Evolutionary conservation across 2,329 filamentous ascomycete genomes (phyloP), one percentile per base, ranked within the genome.

Genomic region (Venturiaceae sp.): DNA sequence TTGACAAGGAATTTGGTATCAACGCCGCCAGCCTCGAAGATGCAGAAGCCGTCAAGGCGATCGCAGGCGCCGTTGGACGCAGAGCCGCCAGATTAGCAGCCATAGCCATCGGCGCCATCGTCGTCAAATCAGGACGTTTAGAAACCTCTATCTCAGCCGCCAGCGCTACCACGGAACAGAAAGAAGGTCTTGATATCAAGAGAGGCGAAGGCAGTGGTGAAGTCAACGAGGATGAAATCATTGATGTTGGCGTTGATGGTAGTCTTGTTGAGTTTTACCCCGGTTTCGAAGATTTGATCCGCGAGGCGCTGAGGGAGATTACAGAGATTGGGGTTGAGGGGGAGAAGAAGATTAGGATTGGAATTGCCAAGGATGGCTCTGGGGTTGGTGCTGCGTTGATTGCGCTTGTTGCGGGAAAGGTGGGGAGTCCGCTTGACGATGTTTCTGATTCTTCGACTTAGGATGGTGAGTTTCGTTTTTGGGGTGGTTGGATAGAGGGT

Each of bases 201-300:
- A 52, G 63, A 60, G 33, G 60, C 58, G 44, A 50, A 16, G 44
- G 23, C 6, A 30, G 59, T 61, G 62, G 68, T 41, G 64, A 73
- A 26, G 69, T 73, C 57, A 68, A 69, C n/a, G 79, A 83, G 13
- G 79, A 82, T 8, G 85, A 90, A 50, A 82, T 92, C 56, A 81
- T 94, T 58, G 94, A 99, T 69, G 84, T 99, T 66, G 94, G 94
- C 66, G 92, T 97, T 1, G 94, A 99, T 69, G 94, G 94, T 63
- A 92, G 87, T 68, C 77, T 99, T 57, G 91, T 97, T 2, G 94
- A 97, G 73, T 94, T 95, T 75, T 97, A 97, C 72, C 94, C 94
- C 8, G 86, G 85, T 68, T 99, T 96, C 75, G 85, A 94, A 63
- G 86, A 88, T 59, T 88, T 94, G 77, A 87, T 97, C 62, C 83